Percentiles rank a stretch among this genome's conserved stretches.
Conservation (phyloP, 2,329 filamentous ascomycete genomes). For the Diplocarpon mali region DNA sequence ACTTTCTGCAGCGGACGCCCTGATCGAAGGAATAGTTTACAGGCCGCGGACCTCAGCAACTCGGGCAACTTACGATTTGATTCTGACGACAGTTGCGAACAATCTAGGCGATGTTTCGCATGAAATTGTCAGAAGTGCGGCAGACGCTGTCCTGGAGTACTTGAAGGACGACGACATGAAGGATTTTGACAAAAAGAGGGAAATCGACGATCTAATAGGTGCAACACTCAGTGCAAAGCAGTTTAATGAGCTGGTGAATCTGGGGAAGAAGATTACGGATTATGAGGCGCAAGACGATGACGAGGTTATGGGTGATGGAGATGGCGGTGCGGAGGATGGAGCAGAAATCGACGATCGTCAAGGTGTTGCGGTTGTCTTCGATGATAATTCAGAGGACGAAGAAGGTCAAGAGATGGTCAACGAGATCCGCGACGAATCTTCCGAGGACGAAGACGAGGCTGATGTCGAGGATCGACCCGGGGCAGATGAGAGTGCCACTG, state of each 20-base stretch:
- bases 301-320: slow-evolving; percentile 67
- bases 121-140: slow-evolving; percentile 84
- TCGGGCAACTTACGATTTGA: slow-evolving; percentile 85
- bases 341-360: slow-evolving; percentile 87
- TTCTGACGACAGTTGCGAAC: slow-evolving; percentile 79
- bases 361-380: slow-evolving; percentile 95
- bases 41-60: slow-evolving; percentile 85
- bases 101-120: slow-evolving; percentile 88
- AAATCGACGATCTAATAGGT: slow-evolving; percentile 90
- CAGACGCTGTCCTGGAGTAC: slow-evolving; percentile 81
- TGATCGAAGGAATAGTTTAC: slow-evolving; percentile 87
- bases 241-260: slow-evolving; percentile 92
- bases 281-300: slow-evolving; percentile 96
- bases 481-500: slow-evolving; percentile 37
- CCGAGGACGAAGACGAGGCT: slow-evolving; percentile 72
- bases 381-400: slow-evolving; percentile 79
- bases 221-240: slow-evolving; percentile 71
- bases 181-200: slow-evolving; percentile 96
- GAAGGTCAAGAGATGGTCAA: slow-evolving; percentile 66
- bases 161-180: slow-evolving; percentile 94
- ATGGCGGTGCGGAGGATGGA: slow-evolving; percentile 53
- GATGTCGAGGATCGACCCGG: slow-evolving; percentile 48
- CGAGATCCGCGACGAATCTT: slow-evolving; percentile 81
- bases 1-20: slow-evolving; percentile 70
- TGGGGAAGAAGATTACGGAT: slow-evolving; percentile 98